phyloP scores from a whole-genome alignment of 73 alveolate species.

The Uronychia setigera region DNA sequence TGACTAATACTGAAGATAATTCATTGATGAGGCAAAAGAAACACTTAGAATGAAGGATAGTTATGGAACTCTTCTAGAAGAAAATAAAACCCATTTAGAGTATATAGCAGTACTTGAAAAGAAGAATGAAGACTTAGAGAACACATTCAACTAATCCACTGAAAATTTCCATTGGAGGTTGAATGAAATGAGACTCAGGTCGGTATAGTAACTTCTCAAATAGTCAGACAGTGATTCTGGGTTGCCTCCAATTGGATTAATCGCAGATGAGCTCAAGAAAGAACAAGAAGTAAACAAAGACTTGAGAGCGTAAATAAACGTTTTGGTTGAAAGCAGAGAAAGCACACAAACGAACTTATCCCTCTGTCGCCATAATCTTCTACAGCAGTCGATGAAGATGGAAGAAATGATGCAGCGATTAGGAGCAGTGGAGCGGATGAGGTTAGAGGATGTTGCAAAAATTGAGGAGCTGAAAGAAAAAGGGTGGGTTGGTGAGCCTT shows the following conservation, averaged over 20 bases:
- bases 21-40: conserved; percentile 41
- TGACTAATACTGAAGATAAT: conserved; percentile 20
- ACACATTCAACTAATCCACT: conserved; percentile 10
- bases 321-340: conserved; percentile 18
- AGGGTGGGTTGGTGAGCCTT: neutral
- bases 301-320: neutral
- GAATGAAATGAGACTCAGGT: conserved; percentile 30
- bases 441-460: conserved; percentile 19
- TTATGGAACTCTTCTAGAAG: conserved; percentile 12
- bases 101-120: conserved; percentile 31
- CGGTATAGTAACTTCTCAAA: conserved; percentile 15
- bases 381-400: conserved; percentile 34
- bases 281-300: conserved; percentile 29
- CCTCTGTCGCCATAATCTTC: conserved; percentile 32
- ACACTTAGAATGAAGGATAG: conserved; percentile 13
- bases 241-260: neutral
- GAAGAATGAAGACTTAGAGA: conserved; percentile 29
- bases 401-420: conserved; percentile 32
- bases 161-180: conserved; percentile 26
- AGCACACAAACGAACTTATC: conserved; percentile 20
- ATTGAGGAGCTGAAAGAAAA: neutral
- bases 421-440: conserved; percentile 30
- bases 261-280: conserved; percentile 19
- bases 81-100: conserved; percentile 41
- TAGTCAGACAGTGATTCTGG: neutral